These are phyloP conservation scores for Pseudogymnoascus sp. DNA, from an alignment of 2,329 filamentous ascomycete genomes.

Conservation along the genomic window DNA sequence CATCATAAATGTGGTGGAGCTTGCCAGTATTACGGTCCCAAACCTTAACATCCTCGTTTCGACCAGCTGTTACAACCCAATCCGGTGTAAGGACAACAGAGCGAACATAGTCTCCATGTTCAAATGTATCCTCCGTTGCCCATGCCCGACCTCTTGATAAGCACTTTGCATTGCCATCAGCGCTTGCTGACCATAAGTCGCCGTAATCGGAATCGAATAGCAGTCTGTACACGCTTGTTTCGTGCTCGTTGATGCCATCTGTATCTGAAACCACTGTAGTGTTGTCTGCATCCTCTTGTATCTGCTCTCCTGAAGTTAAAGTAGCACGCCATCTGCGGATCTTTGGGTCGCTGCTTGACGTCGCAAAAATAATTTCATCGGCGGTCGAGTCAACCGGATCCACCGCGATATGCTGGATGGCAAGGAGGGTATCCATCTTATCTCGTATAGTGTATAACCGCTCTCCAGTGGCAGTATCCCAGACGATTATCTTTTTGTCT, in stretches of 20 bases:
- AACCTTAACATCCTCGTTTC: constrained; percentile 84
- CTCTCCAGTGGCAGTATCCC: constrained; percentile 61
- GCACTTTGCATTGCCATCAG: constrained; percentile 80
- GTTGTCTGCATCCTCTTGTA: constrained; percentile 37
- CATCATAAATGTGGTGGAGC: constrained; percentile 64
- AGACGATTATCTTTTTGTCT: constrained; percentile 75
- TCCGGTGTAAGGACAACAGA: constrained; percentile 67
- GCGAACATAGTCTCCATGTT: constrained; percentile 84
- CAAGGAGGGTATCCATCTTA: constrained; percentile 59
- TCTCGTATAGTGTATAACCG: constrained; percentile 72
- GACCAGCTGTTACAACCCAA: constrained; percentile 79
- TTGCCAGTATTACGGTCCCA: constrained; percentile 73
- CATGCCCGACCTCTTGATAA: constrained; percentile 61
- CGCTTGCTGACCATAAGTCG: constrained; percentile 82
- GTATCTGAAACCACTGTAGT: constrained; percentile 15
- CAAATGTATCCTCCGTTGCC: constrained; percentile 60
- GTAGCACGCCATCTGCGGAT: constrained; percentile 70
- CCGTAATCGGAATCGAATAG: constrained; percentile 56
- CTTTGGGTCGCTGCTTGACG: constrained; percentile 70
- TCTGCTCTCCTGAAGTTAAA: constrained; percentile 43
- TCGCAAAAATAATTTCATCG: constrained; percentile 54
- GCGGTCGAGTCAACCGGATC: constrained; percentile 54
- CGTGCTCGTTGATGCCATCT: constrained; percentile 61
- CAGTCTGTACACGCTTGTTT: constrained; percentile 81
- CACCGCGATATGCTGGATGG: constrained; percentile 68